Percentiles rank a stretch among this genome's conserved stretches.
Conservation (phyloP, 129 eudicot genomes). For the Artemisia tridentata region DNA sequence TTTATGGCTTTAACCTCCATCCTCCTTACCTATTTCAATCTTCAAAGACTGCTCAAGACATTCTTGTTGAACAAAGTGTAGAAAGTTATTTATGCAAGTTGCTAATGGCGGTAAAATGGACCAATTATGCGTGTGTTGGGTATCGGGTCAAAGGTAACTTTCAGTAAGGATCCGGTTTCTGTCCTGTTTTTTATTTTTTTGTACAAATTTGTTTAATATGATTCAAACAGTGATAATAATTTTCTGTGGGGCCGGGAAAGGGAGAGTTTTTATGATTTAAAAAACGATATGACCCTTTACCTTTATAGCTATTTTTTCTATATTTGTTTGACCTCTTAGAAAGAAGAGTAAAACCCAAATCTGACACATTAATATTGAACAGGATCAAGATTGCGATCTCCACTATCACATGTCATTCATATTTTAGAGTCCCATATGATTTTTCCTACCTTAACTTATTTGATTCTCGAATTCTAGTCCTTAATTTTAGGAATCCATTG, state of each 20-base stretch:
- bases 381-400: neutral
- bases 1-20: neutral
- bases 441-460: neutral
- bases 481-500: neutral
- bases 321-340: neutral
- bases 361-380: neutral
- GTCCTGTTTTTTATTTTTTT: neutral
- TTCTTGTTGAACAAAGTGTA: no score
- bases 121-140: neutral
- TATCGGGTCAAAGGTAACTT: neutral
- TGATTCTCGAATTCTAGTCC: neutral
- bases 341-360: neutral
- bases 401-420: neutral
- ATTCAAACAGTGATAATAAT: neutral
- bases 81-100: neutral
- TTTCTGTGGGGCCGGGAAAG: neutral
- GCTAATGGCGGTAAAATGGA: neutral
- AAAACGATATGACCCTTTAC: neutral
- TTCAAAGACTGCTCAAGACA: no score
- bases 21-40: neutral
- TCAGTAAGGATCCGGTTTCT: neutral
- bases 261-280: neutral
- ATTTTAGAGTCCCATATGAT: neutral
- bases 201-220: neutral
- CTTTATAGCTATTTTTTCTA: no score